Evolutionary conservation across 208 protist species (phyloP), one percentile per base, ranked within the genome.

Genomic region (Wallacemonas sp.): DNA sequence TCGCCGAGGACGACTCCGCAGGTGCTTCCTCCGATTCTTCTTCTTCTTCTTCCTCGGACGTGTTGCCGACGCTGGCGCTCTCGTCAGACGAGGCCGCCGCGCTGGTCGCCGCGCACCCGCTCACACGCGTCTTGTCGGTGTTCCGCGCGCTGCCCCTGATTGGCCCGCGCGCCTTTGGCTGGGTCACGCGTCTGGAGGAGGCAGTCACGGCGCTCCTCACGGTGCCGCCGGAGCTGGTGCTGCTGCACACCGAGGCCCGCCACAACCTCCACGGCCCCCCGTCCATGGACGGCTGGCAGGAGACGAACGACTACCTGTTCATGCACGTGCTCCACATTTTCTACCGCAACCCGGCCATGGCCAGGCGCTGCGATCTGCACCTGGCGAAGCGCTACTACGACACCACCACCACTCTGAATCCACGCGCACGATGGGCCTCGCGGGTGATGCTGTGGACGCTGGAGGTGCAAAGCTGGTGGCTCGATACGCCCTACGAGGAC

Each of bases 361-460:
- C 39, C 11, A 23, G 10, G 11, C 52, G 52, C 14, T 59, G 52
- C 32, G 65, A 76, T 41, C 48, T 82, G n/a, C 70, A 76, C 57
- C 45, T 86, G 48, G 80, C 80, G 16, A 86, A 79, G 33, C 71
- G 72, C 5, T 81, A 72, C 50, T 86, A 82, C 62, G 80, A 86
- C 62, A 65, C 18, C 11, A 41, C 25, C 5, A 18, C 25, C 18
- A 41, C 44, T 11, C 25, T 65, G 25, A 65, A 39, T 25, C 61
- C 61, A 12, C 61, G 10, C 44, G 42, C 38, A 2, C 18, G 44
- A 8, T 65, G 44, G 29, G 61, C 28, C 16, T 36, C 39, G 14
- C 25, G 29, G 42, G 32, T 32, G 44, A 45, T 49, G 39, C 23
- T 39, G 42, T 65, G 42, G 61, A 54, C 22, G 11, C 22, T 39